Conservation (phyloP, 495 filamentous ascomycete species). For the Penicillium cosmopolitanum region DNA sequence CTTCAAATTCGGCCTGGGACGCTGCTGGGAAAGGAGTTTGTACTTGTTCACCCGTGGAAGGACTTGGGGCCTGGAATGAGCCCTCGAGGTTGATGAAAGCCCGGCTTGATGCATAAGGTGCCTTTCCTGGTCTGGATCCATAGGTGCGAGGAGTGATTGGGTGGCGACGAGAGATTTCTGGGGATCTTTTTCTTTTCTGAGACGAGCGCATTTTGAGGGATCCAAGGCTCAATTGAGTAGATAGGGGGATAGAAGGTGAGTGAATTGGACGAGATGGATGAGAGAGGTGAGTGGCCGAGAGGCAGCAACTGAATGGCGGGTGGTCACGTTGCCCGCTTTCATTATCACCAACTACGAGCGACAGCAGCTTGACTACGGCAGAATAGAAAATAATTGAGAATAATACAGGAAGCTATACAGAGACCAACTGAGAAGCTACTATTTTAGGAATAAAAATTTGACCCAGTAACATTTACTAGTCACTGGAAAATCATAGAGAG, state of each 20-base stretch:
- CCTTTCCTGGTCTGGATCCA: conserved; percentile 11
- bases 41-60: conserved; percentile 12
- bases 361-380: no score
- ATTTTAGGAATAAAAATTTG: no score
- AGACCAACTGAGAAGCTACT: no score
- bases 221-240: neutral
- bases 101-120: conserved; percentile 10
- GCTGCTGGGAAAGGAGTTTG: conserved; percentile 18
- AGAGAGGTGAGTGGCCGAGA: neutral
- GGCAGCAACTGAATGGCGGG: neutral
- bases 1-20: conserved; percentile 8
- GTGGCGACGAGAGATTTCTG: conserved; percentile 10
- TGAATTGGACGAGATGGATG: neutral
- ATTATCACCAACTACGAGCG: neutral
- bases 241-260: neutral
- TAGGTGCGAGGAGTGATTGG: conserved; percentile 20
- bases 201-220: conserved; percentile 20
- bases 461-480: neutral
- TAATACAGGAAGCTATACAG: no score
- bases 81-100: conserved; percentile 5
- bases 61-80: conserved; percentile 9
- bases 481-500: neutral
- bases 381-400: no score
- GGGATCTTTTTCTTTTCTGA: conserved; percentile 30
- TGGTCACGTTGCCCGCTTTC: conserved; percentile 13